These are phyloP conservation scores for Globisporangium paroecandrum DNA, from an alignment of 352 stramenopile species.

Conservation along the genomic window DNA sequence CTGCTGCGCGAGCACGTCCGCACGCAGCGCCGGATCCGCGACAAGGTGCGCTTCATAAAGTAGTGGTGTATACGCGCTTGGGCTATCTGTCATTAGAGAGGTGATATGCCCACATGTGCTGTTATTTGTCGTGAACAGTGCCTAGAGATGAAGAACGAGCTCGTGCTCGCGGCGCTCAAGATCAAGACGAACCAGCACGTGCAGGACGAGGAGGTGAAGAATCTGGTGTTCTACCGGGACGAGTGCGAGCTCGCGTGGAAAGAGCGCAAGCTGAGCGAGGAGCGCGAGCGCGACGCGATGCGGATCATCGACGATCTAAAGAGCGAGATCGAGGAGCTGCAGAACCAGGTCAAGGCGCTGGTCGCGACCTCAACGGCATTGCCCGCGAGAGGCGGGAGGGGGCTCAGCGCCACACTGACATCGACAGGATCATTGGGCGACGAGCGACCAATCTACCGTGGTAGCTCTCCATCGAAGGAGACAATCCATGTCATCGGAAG, in stretches of 20 bases:
- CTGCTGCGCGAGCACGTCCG: slow-evolving; percentile 50
- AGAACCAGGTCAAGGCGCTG: slow-evolving; percentile 47
- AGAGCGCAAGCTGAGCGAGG: slow-evolving; percentile 47
- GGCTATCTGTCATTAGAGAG: neutral
- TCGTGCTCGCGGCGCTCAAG: slow-evolving; percentile 49
- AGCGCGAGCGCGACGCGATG: slow-evolving; percentile 58
- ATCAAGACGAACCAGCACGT: slow-evolving; percentile 57
- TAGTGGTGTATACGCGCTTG: neutral
- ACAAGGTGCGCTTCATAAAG: slow-evolving; percentile 31
- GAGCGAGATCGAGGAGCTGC: slow-evolving; percentile 48
- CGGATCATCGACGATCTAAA: slow-evolving; percentile 70
- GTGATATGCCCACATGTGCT: too few relatives aligned
- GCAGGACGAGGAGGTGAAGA: slow-evolving; percentile 71
- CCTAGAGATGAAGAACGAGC: slow-evolving; percentile 66
- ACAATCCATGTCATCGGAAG: neutral
- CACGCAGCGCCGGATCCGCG: slow-evolving; percentile 50
- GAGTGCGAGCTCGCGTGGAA: slow-evolving; percentile 71
- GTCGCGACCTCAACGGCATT: slow-evolving; percentile 19
- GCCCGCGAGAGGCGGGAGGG: neutral
- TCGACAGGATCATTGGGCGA: neutral
- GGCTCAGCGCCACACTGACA: neutral
- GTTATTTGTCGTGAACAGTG: slow-evolving; percentile 19
- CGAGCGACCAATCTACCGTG: neutral
- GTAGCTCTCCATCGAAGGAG: slow-evolving; percentile 12
- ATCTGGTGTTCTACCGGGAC: slow-evolving; percentile 67